Evolutionary conservation across 2,329 filamentous ascomycete genomes (phyloP).

Genomic region (Sporothrix protearum): DNA sequence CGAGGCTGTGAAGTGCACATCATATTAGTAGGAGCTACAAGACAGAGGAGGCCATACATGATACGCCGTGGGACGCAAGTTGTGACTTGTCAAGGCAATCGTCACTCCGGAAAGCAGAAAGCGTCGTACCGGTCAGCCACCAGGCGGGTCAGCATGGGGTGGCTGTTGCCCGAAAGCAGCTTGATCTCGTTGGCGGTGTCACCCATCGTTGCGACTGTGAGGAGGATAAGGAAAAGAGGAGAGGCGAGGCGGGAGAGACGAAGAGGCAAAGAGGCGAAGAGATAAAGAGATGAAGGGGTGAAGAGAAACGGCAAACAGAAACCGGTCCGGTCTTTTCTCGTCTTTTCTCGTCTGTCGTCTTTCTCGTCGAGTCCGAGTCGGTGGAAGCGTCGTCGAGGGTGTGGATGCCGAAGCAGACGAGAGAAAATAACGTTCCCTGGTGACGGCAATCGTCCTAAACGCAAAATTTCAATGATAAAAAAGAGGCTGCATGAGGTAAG

Average conservation of each 20-base stretch:
- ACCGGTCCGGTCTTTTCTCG: background rate
- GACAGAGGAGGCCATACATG: background rate
- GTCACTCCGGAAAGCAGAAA: background rate
- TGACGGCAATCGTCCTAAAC: background rate
- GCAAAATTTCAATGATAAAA: conserved; percentile 13
- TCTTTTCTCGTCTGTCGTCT: background rate
- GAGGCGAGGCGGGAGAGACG: background rate
- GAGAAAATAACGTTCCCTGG: background rate
- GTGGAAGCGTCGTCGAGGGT: background rate
- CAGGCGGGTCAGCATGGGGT: conserved; percentile 38
- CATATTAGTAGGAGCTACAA: conserved; percentile 3
- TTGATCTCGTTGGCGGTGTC: conserved; percentile 40
- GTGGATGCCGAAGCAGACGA: background rate
- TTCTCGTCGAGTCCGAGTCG: background rate
- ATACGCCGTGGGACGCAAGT: background rate
- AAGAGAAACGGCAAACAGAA: background rate
- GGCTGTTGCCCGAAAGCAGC: conserved; percentile 41
- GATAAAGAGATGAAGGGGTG: conserved; percentile 5
- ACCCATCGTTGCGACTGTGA: conserved; percentile 19
- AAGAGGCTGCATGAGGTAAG: conserved; percentile 16
- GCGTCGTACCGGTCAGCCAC: conserved; percentile 40
- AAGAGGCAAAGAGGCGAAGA: background rate
- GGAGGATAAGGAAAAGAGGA: background rate
- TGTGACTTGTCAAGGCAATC: background rate
- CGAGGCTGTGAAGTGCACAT: conserved; percentile 25